Evolutionary conservation across 2,329 filamentous ascomycete species (phyloP).

Genomic region (Fusarium nelsonii): DNA sequence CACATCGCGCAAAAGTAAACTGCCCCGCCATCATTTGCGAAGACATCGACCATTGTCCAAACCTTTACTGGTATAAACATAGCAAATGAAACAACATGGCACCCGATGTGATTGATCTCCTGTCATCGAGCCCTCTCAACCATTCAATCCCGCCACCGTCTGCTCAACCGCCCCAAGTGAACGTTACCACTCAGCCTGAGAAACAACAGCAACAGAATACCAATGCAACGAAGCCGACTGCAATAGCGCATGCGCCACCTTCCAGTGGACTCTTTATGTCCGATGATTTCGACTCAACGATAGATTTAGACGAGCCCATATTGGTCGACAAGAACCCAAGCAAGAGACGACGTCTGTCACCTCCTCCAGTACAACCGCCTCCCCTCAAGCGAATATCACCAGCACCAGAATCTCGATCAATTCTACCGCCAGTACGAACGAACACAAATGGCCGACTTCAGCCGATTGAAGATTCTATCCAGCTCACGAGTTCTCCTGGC

Average conservation of each 20-base stretch:
- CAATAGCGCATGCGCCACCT: neutral
- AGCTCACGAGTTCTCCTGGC: slow-evolving; percentile 55
- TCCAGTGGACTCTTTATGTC: slow-evolving; percentile 41
- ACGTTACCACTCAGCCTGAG: neutral
- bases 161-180: neutral
- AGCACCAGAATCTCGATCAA: slow-evolving; percentile 4
- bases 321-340: slow-evolving; percentile 39
- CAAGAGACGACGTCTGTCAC: slow-evolving; percentile 51
- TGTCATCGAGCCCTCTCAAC: slow-evolving; percentile 53
- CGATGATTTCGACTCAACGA: slow-evolving; percentile 58
- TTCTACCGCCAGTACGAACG: slow-evolving; percentile 19
- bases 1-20: slow-evolving; percentile 27
- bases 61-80: neutral
- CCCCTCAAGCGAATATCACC: slow-evolving; percentile 36
- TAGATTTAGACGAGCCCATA: slow-evolving; percentile 52
- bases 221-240: neutral
- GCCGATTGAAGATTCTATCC: slow-evolving; percentile 48
- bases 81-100: slow-evolving; percentile 45
- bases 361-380: slow-evolving; percentile 22
- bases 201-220: neutral
- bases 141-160: slow-evolving; percentile 7
- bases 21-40: slow-evolving; percentile 19
- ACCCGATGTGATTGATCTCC: slow-evolving; percentile 53
- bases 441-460: slow-evolving; percentile 12
- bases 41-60: slow-evolving; percentile 1